Evolutionary conservation across 2,329 filamentous ascomycete genomes (phyloP).

Genomic region (Helotiales sp.): DNA sequence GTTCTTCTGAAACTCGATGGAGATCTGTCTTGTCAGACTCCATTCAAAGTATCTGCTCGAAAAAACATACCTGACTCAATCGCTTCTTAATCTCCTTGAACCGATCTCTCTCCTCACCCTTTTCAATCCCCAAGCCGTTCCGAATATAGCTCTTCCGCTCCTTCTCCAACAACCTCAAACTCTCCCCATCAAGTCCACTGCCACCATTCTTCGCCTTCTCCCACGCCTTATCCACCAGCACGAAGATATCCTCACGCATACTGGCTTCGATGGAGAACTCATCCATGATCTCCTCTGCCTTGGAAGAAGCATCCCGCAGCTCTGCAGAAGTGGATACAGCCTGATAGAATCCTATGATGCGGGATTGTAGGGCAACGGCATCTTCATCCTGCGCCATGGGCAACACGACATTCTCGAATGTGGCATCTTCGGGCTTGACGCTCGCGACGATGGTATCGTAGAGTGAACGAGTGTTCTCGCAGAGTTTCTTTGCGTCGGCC

Average conservation of each 20-base stretch:
- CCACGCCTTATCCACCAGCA: conserved; percentile 63
- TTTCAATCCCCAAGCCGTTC: conserved; percentile 75
- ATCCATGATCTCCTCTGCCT: conserved; percentile 76
- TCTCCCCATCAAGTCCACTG: conserved; percentile 66
- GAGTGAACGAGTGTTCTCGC: conserved; percentile 49
- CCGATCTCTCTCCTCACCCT: conserved; percentile 71
- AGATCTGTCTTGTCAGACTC: conserved; percentile 60
- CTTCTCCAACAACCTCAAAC: conserved; percentile 74
- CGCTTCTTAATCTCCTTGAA: conserved; percentile 89
- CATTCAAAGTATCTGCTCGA: background rate
- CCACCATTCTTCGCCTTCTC: conserved; percentile 52
- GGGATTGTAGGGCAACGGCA: conserved; percentile 58
- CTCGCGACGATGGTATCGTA: conserved; percentile 56
- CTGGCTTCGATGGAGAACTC: conserved; percentile 78
- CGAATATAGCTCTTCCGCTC: conserved; percentile 78
- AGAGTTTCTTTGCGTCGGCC: conserved; percentile 68
- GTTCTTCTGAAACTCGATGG: conserved; percentile 78
- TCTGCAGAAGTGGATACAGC: conserved; percentile 72
- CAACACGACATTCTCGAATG: conserved; percentile 57
- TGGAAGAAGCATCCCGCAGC: conserved; percentile 75
- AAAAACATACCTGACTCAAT: conserved; percentile 46
- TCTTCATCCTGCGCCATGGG: conserved; percentile 80
- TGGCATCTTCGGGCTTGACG: conserved; percentile 56
- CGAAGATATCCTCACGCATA: conserved; percentile 84
- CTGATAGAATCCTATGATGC: conserved; percentile 81